Base-by-base conservation (phyloP, 2,329 filamentous ascomycete species). In the Coniochaeta ligniaria region DNA sequence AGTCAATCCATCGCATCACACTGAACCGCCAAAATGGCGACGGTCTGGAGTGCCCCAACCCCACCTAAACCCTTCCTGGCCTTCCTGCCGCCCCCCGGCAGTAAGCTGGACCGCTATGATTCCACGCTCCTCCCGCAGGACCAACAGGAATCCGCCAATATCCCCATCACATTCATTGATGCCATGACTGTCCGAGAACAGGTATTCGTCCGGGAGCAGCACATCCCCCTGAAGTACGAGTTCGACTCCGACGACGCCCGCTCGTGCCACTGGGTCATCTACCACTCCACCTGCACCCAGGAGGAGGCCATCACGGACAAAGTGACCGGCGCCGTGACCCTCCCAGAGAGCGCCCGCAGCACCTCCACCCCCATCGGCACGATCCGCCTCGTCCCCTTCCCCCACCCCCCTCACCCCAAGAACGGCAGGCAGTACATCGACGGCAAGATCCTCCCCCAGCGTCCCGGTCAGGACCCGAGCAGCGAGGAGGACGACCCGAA, bases 231-330 rank as follows among this genome's bases (percentile, higher is more conserved):
- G 0, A 85, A 89, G 41, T 84, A 86, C 65, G 93, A 98, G 73
- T 82, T 91, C 65, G 94, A 97, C 76, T 76, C 80, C 1, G 92
- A 97, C 71, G 94, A 98, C 72, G 66, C 81, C 1, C 83, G 90
- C 38, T 88, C 86, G 66, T 94, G 88, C 75, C 92, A 97, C 74
- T 96, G 91, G 90, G 88, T 96, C 33, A 79, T 88, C n/a, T 96
- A 96, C 56, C 86, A 81, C 17, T 80, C 89, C 60, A 81, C 82
- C 59, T 26, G 8, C 43, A 3, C 3, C 43, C 43, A 41, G 11
- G 38, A 41, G 38, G 38, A 41, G 11, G 38, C 38, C 17, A 66
- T 76, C 52, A 75, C 73, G 31, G 76, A 83, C 67, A 72, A 75
- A 6, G 67, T 68, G 6, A 75, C 66, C n/a, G 76, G 75, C 61